These are phyloP conservation scores for Lasiodiplodia citricola DNA, from an alignment of 2,329 filamentous ascomycete species.

Conservation along the genomic window DNA sequence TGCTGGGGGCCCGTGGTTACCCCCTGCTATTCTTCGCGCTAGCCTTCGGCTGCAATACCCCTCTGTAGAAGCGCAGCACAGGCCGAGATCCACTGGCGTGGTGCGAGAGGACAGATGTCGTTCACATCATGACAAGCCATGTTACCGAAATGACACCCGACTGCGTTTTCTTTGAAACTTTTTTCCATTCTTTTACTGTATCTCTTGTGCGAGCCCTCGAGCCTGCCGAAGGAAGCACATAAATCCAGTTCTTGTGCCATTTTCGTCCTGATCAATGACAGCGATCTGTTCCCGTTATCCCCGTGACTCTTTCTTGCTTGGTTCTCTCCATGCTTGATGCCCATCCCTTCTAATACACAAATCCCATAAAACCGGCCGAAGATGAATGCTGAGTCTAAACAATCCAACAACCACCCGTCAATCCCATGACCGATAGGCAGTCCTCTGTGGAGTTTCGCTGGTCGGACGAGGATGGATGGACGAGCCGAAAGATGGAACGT, in stretches of 20 bases:
- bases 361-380: background rate
- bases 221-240: conserved; percentile 1
- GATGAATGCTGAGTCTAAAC: background rate
- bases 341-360: background rate
- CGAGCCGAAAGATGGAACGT: background rate
- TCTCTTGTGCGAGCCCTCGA: background rate
- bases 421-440: background rate
- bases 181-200: background rate
- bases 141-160: background rate
- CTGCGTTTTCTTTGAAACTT: background rate
- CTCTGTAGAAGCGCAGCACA: too few species aligned
- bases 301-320: background rate
- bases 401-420: background rate
- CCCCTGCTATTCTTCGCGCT: too few species aligned
- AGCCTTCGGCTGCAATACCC: too few species aligned
- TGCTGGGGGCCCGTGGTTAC: too few species aligned
- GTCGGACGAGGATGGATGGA: background rate
- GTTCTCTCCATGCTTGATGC: background rate
- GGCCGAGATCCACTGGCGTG: background rate
- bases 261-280: background rate
- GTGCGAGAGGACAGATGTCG: background rate
- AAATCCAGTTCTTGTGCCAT: background rate
- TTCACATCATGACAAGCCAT: background rate
- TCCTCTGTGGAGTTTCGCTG: background rate
- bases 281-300: background rate